Evolutionary conservation across 2,329 filamentous ascomycete species (phyloP).

Genomic region (Arthrobotrys sphaeroides): DNA sequence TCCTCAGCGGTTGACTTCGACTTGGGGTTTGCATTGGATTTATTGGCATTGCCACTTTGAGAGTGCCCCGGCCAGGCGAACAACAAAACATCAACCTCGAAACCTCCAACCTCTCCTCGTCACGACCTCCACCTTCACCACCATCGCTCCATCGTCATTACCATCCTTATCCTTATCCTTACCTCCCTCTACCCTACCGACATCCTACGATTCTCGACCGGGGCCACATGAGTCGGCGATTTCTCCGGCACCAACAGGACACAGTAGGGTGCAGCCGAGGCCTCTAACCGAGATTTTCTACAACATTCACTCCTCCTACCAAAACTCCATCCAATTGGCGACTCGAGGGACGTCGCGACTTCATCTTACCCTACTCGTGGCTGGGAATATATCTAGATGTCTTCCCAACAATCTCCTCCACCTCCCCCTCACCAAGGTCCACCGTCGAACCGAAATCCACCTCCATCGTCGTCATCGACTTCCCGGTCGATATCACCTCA

Average conservation of each 20-base stretch:
- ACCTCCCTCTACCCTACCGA: neutral
- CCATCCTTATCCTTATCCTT: neutral
- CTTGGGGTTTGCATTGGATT: conserved; percentile 17
- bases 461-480: conserved; percentile 27
- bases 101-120: too few relatives aligned
- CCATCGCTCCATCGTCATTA: neutral
- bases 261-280: conserved; percentile 39
- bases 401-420: conserved; percentile 45
- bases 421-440: conserved; percentile 36
- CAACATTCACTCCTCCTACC: neutral
- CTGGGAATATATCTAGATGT: conserved; percentile 30
- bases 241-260: conserved; percentile 31
- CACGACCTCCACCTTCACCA: neutral
- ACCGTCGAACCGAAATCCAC: conserved; percentile 33
- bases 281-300: conserved; percentile 39
- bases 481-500: conserved; percentile 45
- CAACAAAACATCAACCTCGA: conserved; percentile 5
- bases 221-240: neutral
- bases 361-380: neutral
- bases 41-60: conserved; percentile 43
- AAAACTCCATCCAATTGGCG: conserved; percentile 18
- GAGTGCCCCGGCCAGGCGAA: conserved; percentile 17
- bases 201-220: neutral
- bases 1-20: neutral
- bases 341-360: conserved; percentile 35